Conservation (phyloP, 345 rosid species). For the Litchi chinensis region DNA sequence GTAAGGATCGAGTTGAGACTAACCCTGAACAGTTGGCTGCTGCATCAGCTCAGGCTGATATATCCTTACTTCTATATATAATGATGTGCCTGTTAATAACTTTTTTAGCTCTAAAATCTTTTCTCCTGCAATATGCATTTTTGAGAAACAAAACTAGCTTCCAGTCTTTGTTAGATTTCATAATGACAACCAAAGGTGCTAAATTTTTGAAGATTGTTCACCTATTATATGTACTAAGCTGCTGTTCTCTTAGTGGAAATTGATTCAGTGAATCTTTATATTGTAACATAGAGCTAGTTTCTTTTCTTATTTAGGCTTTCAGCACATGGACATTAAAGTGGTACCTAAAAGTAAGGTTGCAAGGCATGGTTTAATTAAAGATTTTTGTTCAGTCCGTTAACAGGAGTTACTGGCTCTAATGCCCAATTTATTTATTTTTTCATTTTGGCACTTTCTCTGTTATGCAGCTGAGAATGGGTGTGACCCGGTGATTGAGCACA, state of each 20-base stretch:
- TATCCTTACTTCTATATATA: constrained; percentile 62
- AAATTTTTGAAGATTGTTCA: neutral
- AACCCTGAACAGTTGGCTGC: constrained; percentile 99
- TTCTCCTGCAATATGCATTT: neutral
- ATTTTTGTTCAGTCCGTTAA: neutral
- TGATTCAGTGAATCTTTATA: neutral
- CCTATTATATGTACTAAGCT: neutral
- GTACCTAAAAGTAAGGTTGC: neutral
- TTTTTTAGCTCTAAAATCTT: neutral
- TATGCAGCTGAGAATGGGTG: neutral
- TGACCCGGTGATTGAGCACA: neutral
- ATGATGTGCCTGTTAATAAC: neutral
- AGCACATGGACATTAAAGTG: neutral
- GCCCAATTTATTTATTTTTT: neutral
- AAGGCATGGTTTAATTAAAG: neutral
- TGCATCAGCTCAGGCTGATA: constrained; percentile 97
- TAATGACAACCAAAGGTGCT: neutral
- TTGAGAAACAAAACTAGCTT: constrained; percentile 12
- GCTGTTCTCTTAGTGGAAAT: neutral
- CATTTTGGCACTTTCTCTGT: neutral
- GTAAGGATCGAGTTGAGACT: constrained; percentile 95
- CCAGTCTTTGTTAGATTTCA: neutral
- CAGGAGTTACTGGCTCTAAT: neutral
- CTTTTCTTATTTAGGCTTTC: neutral
- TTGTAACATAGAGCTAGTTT: neutral